Evolutionary conservation across 441 rosid species (phyloP).

Genomic region (Mallotus repandus): DNA sequence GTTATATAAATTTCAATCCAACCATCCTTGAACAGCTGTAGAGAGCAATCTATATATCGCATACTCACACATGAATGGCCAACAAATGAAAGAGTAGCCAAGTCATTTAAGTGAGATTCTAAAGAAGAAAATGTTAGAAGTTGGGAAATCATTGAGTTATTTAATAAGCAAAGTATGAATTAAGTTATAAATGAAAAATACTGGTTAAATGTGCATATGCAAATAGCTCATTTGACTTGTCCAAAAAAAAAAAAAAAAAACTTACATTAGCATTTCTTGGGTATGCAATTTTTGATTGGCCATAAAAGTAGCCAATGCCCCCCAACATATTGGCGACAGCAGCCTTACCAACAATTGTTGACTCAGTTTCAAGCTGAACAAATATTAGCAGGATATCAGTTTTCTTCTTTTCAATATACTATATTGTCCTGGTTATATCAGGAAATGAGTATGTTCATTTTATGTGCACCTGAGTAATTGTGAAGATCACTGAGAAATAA

Average conservation of each 20-base stretch:
- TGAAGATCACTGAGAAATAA: background rate
- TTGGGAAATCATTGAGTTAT: conserved; percentile 8
- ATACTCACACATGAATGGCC: conserved; percentile 6
- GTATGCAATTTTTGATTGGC: conserved; percentile 74
- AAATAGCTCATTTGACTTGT: background rate
- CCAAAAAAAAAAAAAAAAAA: conserved; percentile 26
- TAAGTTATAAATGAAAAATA: background rate
- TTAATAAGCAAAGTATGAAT: background rate
- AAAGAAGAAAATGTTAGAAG: conserved; percentile 5
- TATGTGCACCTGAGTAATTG: background rate
- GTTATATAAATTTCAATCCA: background rate
- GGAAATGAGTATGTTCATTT: background rate
- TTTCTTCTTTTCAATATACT: background rate
- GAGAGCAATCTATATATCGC: background rate
- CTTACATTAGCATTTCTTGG: conserved; percentile 66
- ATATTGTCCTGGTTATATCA: background rate
- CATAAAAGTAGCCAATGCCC: conserved; percentile 94
- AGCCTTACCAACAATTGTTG: conserved; percentile 73
- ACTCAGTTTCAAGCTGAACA: conserved; percentile 69
- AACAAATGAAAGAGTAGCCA: background rate
- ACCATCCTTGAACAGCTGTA: background rate
- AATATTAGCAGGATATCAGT: conserved; percentile 26
- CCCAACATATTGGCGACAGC: conserved; percentile 94
- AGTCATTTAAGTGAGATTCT: conserved; percentile 3
- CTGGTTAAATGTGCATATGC: conserved; percentile 1